Evolutionary conservation across 257 asterid species (phyloP).

Genomic region (Capsicum baccatum): DNA sequence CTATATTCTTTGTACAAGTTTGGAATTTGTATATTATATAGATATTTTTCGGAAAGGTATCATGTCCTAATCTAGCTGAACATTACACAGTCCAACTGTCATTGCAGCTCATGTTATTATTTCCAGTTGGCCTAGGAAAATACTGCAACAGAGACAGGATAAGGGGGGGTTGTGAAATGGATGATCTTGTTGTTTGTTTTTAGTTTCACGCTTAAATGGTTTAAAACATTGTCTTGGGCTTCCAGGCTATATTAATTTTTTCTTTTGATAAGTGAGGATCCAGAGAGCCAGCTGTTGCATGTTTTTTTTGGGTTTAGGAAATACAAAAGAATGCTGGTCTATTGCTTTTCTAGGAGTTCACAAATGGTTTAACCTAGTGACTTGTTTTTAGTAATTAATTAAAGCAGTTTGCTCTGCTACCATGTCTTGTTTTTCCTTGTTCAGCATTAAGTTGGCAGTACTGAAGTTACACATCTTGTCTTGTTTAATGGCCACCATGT

Average conservation of each 20-base stretch:
- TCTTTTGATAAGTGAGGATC: background rate
- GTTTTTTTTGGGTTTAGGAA: background rate
- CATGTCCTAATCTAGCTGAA: background rate
- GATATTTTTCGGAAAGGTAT: background rate
- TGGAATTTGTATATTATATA: background rate
- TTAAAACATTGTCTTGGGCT: background rate
- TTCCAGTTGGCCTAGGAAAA: background rate
- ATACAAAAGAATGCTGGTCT: background rate
- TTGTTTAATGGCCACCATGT: slow-evolving; percentile 33
- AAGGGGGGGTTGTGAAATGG: background rate
- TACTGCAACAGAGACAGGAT: background rate
- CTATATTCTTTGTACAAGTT: background rate
- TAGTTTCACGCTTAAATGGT: too few relatives aligned
- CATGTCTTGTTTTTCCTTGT: background rate
- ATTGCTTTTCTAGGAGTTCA: background rate
- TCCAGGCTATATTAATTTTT: background rate
- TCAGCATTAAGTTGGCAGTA: background rate
- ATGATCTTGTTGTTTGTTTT: background rate
- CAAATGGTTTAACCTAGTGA: slow-evolving; percentile 1
- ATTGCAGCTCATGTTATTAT: background rate
- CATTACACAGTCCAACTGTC: background rate
- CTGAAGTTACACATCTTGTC: slow-evolving; percentile 9
- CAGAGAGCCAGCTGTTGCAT: background rate
- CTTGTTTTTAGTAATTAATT: background rate
- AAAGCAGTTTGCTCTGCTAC: slow-evolving; percentile 1